Percentiles rank a stretch among this genome's conserved stretches.
These are phyloP conservation scores for Fraxinus floribunda DNA, from an alignment of 305 asterid species.

Conservation along the genomic window DNA sequence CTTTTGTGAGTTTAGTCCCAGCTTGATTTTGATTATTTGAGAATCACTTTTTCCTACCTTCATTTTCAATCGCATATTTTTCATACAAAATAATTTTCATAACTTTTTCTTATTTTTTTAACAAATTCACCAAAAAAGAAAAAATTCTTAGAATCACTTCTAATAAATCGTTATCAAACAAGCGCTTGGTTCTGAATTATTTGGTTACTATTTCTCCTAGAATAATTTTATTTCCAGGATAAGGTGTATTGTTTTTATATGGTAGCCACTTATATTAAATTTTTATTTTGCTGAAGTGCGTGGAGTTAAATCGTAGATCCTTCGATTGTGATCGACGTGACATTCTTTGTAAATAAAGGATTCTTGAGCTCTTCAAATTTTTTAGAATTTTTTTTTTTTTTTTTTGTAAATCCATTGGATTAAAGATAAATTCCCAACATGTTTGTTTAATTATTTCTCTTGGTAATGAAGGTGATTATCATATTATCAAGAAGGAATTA, in stretches of 20 bases:
- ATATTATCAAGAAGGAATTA: slow-evolving; percentile 40
- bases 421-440: not conserved
- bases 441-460: slow-evolving; percentile 14
- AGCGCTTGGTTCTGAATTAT: too few species aligned
- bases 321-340: too few species aligned
- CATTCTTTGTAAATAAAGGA: not conserved
- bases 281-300: not conserved
- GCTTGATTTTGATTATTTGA: too few species aligned
- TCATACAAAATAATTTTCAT: too few species aligned
- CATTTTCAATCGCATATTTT: too few species aligned
- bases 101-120: too few species aligned
- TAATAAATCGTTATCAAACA: too few species aligned
- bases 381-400: not conserved
- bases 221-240: not conserved
- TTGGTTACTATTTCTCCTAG: too few species aligned
- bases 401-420: not conserved
- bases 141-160: too few species aligned
- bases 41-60: too few species aligned
- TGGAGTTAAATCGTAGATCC: too few species aligned
- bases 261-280: not conserved
- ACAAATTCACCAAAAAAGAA: too few species aligned
- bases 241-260: not conserved
- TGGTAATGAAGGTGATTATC: slow-evolving; percentile 22
- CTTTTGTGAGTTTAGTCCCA: not conserved
- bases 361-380: not conserved